Percentiles rank a stretch among this genome's conserved stretches.
phyloP scores from a whole-genome alignment of 441 rosid species.

The Populus tomentosa region DNA sequence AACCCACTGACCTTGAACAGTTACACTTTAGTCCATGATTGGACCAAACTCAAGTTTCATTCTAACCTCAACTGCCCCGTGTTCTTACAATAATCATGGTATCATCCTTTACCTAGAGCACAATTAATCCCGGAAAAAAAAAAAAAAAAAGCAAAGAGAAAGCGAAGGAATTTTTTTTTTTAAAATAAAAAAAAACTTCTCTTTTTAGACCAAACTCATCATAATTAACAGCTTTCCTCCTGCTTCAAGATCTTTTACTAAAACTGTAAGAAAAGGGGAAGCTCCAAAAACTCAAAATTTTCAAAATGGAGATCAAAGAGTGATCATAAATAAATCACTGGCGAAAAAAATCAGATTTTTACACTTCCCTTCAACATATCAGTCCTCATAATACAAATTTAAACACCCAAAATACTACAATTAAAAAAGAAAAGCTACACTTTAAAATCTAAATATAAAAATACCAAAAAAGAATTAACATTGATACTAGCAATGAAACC shows the following conservation, averaged over 20 bases:
- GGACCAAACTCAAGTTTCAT: slow-evolving; percentile 9
- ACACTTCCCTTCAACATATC: slow-evolving; percentile 26
- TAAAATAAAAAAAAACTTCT: no score
- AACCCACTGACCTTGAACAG: not conserved
- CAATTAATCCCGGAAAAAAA: slow-evolving; percentile 9
- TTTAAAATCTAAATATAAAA: not conserved
- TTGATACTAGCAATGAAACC: slow-evolving; percentile 59
- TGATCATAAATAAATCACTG: slow-evolving; percentile 1
- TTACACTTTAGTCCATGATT: slow-evolving; percentile 3
- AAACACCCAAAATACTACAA: slow-evolving; percentile 1
- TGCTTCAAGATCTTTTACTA: not conserved
- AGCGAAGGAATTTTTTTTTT: not conserved
- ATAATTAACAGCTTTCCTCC: not conserved
- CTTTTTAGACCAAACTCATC: not conserved
- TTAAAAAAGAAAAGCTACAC: not conserved
- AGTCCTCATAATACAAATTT: slow-evolving; percentile 4
- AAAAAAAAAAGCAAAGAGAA: not conserved
- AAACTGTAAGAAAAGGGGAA: not conserved
- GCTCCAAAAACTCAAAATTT: not conserved
- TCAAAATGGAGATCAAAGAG: not conserved
- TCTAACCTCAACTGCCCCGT: not conserved
- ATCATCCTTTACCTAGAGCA: slow-evolving; percentile 27
- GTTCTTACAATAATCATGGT: not conserved
- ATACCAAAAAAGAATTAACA: not conserved
- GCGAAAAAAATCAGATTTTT: slow-evolving; percentile 21